Evolutionary conservation across 2,329 filamentous ascomycete genomes (phyloP).

Genomic region (Didymella arachidicola): DNA sequence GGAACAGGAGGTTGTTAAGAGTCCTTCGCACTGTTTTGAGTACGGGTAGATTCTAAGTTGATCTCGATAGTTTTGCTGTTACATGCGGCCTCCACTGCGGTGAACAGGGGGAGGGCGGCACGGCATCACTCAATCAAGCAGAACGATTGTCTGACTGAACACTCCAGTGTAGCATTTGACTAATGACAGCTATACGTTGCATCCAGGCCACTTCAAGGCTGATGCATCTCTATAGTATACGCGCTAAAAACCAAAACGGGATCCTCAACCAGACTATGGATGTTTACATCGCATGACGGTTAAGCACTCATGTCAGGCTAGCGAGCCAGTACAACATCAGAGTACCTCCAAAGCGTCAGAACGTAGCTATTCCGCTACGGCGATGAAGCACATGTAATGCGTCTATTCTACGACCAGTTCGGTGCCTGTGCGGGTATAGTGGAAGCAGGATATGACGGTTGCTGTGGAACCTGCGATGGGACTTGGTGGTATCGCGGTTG

Average conservation of each 20-base stretch:
- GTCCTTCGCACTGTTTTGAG: no score
- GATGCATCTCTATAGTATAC: not conserved
- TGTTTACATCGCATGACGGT: not conserved
- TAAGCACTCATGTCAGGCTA: not conserved
- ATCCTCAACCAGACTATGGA: not conserved
- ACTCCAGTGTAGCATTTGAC: not conserved
- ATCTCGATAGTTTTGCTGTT: no score
- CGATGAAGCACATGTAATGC: not conserved
- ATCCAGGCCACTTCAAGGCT: not conserved
- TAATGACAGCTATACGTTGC: not conserved
- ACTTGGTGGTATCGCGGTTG: not conserved
- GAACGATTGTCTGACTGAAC: not conserved
- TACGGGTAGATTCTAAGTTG: no score
- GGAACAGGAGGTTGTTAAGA: no score
- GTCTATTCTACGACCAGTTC: constrained; percentile 31
- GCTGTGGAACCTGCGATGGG: constrained; percentile 1
- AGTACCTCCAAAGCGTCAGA: no score
- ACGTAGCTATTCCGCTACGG: not conserved
- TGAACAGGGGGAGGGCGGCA: no score
- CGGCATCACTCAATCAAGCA: not conserved
- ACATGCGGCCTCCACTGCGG: no score
- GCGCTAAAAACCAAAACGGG: not conserved
- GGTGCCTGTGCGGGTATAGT: constrained; percentile 9
- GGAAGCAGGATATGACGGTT: not conserved
- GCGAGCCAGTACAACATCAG: not conserved